Evolutionary conservation across 192 early-diverging fungal species (phyloP).

Genomic region (Physocladia obscura): DNA sequence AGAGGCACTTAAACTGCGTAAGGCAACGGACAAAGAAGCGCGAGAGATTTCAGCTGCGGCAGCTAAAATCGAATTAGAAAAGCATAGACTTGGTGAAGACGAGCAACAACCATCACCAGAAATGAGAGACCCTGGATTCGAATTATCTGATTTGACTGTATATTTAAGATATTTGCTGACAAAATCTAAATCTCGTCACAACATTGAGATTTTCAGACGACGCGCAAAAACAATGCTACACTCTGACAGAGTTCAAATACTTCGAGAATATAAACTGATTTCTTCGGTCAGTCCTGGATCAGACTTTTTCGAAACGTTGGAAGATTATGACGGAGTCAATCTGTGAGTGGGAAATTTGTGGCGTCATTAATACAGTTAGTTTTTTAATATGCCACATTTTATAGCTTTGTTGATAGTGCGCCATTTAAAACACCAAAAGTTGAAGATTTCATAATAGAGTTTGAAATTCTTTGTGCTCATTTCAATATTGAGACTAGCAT

Average conservation of each 20-base stretch:
- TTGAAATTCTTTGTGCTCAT: slow-evolving; percentile 47
- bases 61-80: slow-evolving; percentile 27
- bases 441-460: slow-evolving; percentile 58
- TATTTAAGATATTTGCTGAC: slow-evolving; percentile 42
- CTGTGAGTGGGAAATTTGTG: slow-evolving; percentile 31
- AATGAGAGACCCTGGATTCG: slow-evolving; percentile 25
- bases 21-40: slow-evolving; percentile 15
- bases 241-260: slow-evolving; percentile 40
- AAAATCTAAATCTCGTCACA: background rate
- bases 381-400: background rate
- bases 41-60: slow-evolving; percentile 25
- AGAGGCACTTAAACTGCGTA: slow-evolving; percentile 19
- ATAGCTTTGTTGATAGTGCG: slow-evolving; percentile 44
- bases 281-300: slow-evolving; percentile 35
- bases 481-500: slow-evolving; percentile 48
- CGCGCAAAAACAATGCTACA: slow-evolving; percentile 35
- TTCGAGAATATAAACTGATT: slow-evolving; percentile 48
- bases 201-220: background rate
- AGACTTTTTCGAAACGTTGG: slow-evolving; percentile 26
- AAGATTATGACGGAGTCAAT: slow-evolving; percentile 49
- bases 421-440: slow-evolving; percentile 45
- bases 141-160: slow-evolving; percentile 33
- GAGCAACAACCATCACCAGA: slow-evolving; percentile 39
- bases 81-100: slow-evolving; percentile 31
- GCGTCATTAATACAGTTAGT: background rate